phyloP scores from a whole-genome alignment of 768 basidiomycete species.

The Russula vinacea region DNA sequence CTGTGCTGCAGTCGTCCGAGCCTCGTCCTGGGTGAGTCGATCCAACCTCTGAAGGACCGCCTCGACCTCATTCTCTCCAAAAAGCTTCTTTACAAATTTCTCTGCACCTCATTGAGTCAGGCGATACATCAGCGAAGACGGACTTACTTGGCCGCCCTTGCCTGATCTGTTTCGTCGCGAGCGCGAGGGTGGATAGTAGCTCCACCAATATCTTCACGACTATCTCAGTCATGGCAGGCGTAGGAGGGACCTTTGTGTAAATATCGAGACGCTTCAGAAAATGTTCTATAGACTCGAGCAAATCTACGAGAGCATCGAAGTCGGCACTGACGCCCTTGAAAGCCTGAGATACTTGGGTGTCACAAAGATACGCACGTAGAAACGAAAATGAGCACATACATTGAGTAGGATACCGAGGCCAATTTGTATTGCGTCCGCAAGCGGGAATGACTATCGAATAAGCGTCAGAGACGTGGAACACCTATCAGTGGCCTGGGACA shows the following conservation, averaged over 20 bases:
- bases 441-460: neutral
- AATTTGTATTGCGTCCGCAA: neutral
- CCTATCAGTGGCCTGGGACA: neutral
- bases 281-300: neutral
- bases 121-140: neutral
- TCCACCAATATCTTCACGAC: conserved; percentile 3
- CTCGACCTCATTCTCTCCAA: neutral
- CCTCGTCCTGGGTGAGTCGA: neutral
- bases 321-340: neutral
- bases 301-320: neutral
- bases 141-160: neutral
- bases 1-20: neutral
- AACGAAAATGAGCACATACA: too few relatives aligned
- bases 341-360: neutral
- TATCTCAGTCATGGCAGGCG: neutral
- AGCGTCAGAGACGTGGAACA: conserved; percentile 32
- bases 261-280: neutral
- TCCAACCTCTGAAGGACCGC: neutral
- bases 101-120: neutral
- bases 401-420: too few relatives aligned
- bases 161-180: too few relatives aligned
- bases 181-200: too few relatives aligned
- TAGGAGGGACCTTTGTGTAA: neutral
- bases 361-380: neutral
- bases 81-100: conserved; percentile 3